Conservation (phyloP, 2,329 filamentous ascomycete genomes). For the Basipetospora chlamydospora region DNA sequence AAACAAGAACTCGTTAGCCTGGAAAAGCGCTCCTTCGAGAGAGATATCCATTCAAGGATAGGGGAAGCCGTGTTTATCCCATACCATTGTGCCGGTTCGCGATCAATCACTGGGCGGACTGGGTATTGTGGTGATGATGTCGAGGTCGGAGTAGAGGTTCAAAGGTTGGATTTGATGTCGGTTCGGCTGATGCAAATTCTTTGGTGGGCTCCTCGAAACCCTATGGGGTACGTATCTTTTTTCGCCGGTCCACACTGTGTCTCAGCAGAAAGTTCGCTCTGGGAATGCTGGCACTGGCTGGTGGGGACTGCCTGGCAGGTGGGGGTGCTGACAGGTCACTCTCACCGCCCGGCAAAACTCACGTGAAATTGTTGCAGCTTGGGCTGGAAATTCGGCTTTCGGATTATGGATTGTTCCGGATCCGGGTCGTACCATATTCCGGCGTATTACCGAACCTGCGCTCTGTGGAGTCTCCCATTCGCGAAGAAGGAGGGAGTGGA, state of each 20-base stretch:
- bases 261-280: too few species aligned
- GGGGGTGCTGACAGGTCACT: too few species aligned
- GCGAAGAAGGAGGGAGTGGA: too few species aligned
- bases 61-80: constrained; percentile 9
- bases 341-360: too few species aligned
- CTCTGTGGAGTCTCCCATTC: too few species aligned
- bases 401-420: too few species aligned
- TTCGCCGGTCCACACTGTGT: constrained; percentile 4
- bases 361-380: too few species aligned
- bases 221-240: constrained; percentile 10
- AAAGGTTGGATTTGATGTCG: constrained; percentile 6
- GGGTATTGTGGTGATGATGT: constrained; percentile 5
- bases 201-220: constrained; percentile 10
- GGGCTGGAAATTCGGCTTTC: too few species aligned
- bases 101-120: constrained; percentile 28
- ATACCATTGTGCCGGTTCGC: constrained; percentile 41
- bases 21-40: background rate
- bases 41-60: background rate
- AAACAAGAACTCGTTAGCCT: constrained; percentile 16
- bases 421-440: too few species aligned
- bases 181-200: constrained; percentile 5
- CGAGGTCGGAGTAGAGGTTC: constrained; percentile 1
- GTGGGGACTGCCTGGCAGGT: constrained; percentile 5
- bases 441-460: too few species aligned
- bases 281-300: constrained; percentile 5